Percentiles rank a stretch among this genome's conserved stretches.
Evolutionary conservation across 2,329 filamentous ascomycete genomes (phyloP).

Genomic region (Chrysoporthe cubensis): DNA sequence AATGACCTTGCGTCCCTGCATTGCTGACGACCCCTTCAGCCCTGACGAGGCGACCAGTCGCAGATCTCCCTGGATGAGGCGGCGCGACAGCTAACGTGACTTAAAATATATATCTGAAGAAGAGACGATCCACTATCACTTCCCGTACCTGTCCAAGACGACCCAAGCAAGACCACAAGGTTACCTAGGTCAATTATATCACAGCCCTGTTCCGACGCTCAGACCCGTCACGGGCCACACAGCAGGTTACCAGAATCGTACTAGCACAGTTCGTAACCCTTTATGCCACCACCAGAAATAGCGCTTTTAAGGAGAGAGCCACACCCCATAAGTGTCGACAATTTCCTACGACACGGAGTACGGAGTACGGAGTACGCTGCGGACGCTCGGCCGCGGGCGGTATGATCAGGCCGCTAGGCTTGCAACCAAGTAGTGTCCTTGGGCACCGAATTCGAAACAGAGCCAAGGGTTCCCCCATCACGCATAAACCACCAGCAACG

Average conservation of each 20-base stretch:
- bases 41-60: conserved; percentile 28
- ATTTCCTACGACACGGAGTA: not conserved
- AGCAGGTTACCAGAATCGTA: not conserved
- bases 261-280: conserved; percentile 2
- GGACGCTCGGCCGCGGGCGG: not conserved
- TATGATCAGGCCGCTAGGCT: not conserved
- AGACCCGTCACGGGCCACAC: not conserved
- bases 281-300: not conserved
- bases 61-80: conserved; percentile 27
- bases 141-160: not conserved
- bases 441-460: conserved; percentile 13
- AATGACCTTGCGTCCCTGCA: conserved; percentile 17
- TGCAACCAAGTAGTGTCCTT: conserved; percentile 10
- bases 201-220: not conserved
- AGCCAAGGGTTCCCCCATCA: conserved; percentile 8
- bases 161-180: not conserved
- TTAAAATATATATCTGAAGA: not conserved
- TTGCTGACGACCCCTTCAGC: conserved; percentile 27
- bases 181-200: not conserved
- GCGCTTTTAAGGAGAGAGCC: not conserved
- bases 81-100: conserved; percentile 6
- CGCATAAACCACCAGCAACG: conserved; percentile 4
- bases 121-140: not conserved
- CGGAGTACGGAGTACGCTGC: not conserved
- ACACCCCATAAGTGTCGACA: not conserved